phyloP scores from a whole-genome alignment of 441 rosid species.

The Gossypium davidsonii region DNA sequence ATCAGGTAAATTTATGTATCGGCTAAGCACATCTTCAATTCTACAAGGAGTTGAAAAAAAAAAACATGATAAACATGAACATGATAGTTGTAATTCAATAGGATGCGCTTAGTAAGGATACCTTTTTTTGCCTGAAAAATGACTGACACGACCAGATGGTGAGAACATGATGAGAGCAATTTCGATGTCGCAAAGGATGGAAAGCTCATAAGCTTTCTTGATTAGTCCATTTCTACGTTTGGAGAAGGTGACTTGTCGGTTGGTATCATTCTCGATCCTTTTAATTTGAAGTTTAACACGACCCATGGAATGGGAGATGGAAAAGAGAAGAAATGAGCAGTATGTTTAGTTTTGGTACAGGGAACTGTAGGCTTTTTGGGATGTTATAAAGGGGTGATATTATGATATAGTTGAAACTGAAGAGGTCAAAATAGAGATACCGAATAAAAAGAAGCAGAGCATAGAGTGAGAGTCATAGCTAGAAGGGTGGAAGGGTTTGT shows the following conservation, averaged over 20 bases:
- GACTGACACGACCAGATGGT: constrained; percentile 49
- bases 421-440: background rate
- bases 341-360: background rate
- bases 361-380: background rate
- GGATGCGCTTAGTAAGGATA: background rate
- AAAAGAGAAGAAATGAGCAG: background rate
- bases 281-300: constrained; percentile 61
- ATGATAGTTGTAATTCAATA: background rate
- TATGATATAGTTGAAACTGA: background rate
- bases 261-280: constrained; percentile 54
- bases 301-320: constrained; percentile 29
- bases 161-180: constrained; percentile 70
- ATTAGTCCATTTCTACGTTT: constrained; percentile 83
- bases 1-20: constrained; percentile 53
- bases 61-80: background rate
- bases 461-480: background rate
- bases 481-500: constrained; percentile 13
- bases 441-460: background rate
- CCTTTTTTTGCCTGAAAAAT: constrained; percentile 58
- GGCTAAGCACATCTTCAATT: constrained; percentile 64
- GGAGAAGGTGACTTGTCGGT: constrained; percentile 65
- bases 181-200: constrained; percentile 63
- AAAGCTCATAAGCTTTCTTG: constrained; percentile 73
- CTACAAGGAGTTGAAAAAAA: constrained; percentile 18
- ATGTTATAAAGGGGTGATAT: background rate